phyloP scores from a whole-genome alignment of 768 basidiomycete species.

The Coprinopsis marcescibilis region DNA sequence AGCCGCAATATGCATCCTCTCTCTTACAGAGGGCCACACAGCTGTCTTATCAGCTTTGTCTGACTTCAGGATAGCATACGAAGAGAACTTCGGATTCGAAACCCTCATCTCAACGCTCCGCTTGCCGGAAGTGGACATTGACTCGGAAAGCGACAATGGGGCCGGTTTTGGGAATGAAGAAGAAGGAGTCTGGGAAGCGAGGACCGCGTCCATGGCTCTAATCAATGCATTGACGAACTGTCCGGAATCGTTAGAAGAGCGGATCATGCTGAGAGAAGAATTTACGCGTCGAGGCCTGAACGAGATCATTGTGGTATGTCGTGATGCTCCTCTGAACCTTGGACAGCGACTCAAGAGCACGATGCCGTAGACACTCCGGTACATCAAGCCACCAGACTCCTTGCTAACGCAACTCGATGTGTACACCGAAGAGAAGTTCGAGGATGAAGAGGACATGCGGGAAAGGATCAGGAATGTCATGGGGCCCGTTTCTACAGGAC shows the following conservation, averaged over 20 bases:
- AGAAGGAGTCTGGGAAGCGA: constrained; percentile 76
- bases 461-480: constrained; percentile 46
- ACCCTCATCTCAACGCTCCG: constrained; percentile 60
- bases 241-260: constrained; percentile 71
- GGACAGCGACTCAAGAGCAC: too few species aligned
- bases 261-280: constrained; percentile 78
- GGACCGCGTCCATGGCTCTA: constrained; percentile 69
- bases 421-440: constrained; percentile 84
- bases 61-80: constrained; percentile 66
- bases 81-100: constrained; percentile 78
- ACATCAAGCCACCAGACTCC: constrained; percentile 63
- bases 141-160: constrained; percentile 27
- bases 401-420: constrained; percentile 77
- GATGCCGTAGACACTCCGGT: constrained; percentile 65
- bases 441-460: constrained; percentile 82
- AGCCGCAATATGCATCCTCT: constrained; percentile 77
- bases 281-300: constrained; percentile 76
- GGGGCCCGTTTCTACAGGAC: constrained; percentile 19
- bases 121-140: constrained; percentile 37
- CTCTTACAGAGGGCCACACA: constrained; percentile 62
- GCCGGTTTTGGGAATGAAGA: constrained; percentile 43
- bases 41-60: constrained; percentile 74
- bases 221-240: constrained; percentile 76
- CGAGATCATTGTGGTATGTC: constrained; percentile 77
- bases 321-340: not conserved